These are phyloP conservation scores for Kickxella alabastrina DNA, from an alignment of 192 early-diverging fungal species.

Conservation along the genomic window DNA sequence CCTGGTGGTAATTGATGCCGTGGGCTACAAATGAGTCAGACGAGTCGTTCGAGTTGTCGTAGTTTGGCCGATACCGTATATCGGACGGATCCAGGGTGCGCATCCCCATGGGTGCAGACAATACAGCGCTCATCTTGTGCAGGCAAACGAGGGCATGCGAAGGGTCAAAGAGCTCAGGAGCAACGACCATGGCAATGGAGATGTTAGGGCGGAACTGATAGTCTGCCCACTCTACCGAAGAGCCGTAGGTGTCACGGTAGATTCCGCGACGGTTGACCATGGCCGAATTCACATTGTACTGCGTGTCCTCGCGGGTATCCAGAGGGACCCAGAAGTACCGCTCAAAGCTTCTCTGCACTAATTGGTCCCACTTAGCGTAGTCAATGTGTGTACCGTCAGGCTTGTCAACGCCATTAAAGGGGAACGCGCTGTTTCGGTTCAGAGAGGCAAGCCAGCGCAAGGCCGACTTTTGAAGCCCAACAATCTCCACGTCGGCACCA, in stretches of 20 bases:
- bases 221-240: conserved; percentile 71
- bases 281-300: conserved; percentile 54
- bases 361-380: conserved; percentile 74
- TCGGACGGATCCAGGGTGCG: conserved; percentile 94
- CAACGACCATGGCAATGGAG: conserved; percentile 85
- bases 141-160: conserved; percentile 71
- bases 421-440: conserved; percentile 35
- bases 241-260: conserved; percentile 85
- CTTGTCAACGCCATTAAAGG: conserved; percentile 49
- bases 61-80: conserved; percentile 87
- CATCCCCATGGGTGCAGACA: conserved; percentile 88
- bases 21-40: conserved; percentile 83
- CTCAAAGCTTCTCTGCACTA: conserved; percentile 82
- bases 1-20: conserved; percentile 98
- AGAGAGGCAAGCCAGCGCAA: conserved; percentile 77
- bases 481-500: conserved; percentile 88
- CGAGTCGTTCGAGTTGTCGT: conserved; percentile 90
- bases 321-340: conserved; percentile 85
- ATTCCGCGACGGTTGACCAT: conserved; percentile 87
- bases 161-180: conserved; percentile 87
- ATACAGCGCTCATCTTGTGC: conserved; percentile 58
- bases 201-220: conserved; percentile 95
- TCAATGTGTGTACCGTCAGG: conserved; percentile 47
- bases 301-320: conserved; percentile 58
- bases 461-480: conserved; percentile 80